Evolutionary conservation across 495 filamentous ascomycete genomes (phyloP), one percentile per base, ranked within the genome.

Genomic region (Daldinia concentrica): DNA sequence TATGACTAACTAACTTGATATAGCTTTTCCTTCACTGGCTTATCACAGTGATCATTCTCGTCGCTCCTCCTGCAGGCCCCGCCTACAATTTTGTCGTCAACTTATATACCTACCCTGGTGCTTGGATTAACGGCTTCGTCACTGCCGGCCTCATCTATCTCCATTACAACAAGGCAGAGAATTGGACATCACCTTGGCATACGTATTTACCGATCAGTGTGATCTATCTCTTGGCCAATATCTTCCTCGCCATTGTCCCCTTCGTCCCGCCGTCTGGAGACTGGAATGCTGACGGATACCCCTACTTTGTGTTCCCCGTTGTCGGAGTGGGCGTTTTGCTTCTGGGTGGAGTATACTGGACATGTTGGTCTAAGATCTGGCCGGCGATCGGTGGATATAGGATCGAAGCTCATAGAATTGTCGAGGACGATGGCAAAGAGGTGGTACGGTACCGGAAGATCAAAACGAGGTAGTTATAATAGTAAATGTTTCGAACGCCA

Each of bases 41-140:
- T 37, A 62, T 84, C 14, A 85, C 81, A 0, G 76, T 85, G 34
- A 79, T 86, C 19, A 74, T 84, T 36, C 78, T 86, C 11, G 55
- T 85, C 30, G 81, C 82, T 0, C 83, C 79, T 41, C 83, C 82
- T 1, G 78, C 81, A 3, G 84, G 83, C 4, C 78, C 78, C 0
- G 77, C 76, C 9, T 81, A 80, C 60, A 77, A 78, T 64, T 81
- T 79, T 26, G 71, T 78, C 56, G 68, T 80, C 51, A 77, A 77
- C 58, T 62, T 80, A 14, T 82, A 82, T 66, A 83, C 80, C 1
- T 83, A 83, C 55, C 80, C 82, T 1, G 81, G 82, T 30, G 71
- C 80, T 12, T 82, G 80, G 78, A 83, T 83, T 64, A 82, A 81
- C 72, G 76, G 85, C 61, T 84, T 91, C 75, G 90, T 90, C 64